These are phyloP conservation scores for Aspergillus flavus DNA, from an alignment of 2,329 filamentous ascomycete genomes.

Conservation along the genomic window DNA sequence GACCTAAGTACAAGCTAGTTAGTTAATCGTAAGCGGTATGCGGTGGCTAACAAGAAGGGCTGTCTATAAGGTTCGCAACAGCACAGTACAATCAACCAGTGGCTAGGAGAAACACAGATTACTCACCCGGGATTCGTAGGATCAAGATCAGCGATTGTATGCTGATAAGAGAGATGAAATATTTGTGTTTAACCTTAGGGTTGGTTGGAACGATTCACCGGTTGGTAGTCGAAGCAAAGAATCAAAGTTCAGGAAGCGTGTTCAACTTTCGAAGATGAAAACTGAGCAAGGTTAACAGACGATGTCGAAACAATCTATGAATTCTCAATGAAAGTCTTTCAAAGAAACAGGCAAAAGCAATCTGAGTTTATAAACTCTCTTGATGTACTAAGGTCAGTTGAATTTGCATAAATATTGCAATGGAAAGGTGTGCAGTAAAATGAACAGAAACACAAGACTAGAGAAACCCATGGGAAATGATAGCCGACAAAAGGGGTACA, in stretches of 20 bases:
- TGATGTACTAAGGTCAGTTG: neutral
- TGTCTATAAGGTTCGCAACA: neutral
- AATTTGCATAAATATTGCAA: neutral
- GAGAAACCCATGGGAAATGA: neutral
- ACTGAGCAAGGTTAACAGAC: neutral
- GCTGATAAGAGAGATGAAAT: neutral
- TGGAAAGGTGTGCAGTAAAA: neutral
- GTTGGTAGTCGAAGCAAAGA: neutral
- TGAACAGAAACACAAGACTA: neutral
- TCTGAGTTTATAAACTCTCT: constrained; percentile 1
- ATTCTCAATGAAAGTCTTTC: neutral
- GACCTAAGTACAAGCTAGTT: neutral
- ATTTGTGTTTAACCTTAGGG: neutral
- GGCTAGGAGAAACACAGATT: neutral
- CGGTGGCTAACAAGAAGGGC: neutral
- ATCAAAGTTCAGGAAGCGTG: neutral
- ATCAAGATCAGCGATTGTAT: neutral
- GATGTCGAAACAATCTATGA: neutral
- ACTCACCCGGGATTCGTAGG: neutral
- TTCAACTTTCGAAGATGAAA: neutral
- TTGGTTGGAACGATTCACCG: neutral
- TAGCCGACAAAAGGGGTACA: too few species aligned
- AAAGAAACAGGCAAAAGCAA: neutral
- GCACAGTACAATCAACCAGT: neutral
- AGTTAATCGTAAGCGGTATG: neutral